Base-by-base conservation (phyloP, 495 filamentous ascomycete genomes). In the Extremus antarcticus region DNA sequence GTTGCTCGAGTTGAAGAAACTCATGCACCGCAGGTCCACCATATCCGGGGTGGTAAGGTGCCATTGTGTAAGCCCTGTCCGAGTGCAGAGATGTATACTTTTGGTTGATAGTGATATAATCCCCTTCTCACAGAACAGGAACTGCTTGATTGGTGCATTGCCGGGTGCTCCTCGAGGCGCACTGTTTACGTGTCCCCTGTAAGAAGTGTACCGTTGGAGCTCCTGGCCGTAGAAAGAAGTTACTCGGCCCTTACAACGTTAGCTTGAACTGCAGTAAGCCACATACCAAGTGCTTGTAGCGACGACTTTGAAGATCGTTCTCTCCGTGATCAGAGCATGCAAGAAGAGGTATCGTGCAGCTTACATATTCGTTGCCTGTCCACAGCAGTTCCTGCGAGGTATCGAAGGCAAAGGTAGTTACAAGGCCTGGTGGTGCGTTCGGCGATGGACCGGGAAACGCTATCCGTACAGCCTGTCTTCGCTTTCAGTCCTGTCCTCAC, bases 291-390 rank as follows among this genome's bases (percentile, higher is more conserved):
- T 25, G 15, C 13, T 54, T 21, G 50, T 25, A 45, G 22, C n/a
- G 25, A 49, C 60, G 48, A n/a, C 7, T 21, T n/a, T 9, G 35
- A 9, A n/a, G 35, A 39, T 39, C 9, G 35, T 39, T 9, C 10
- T 10, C 9, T 8, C 43, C 10, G 43, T 13, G 13, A 10, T 19
- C 10, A 16, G 13, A 46, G 43, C 21, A 7, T 11, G 13, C 19
- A 25, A 48, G 8, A 23, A 25, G 9, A n/a, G 46, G 11, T 24
- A 17, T 23, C 3, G n/a, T n/a, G n/a, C n/a, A 39, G 64, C 83
- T 71, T 72, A 94, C 90, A 75, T 81, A 86, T 72, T 90, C 86
- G 69, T 89, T 91, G 13, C 92, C 92, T 10, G 81, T 78, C 92
- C 94, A 98, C 57, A 97, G 67, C 25, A 97, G 78, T 68, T 97